These are phyloP conservation scores for Epichloe festucae DNA, from an alignment of 2,329 filamentous ascomycete genomes.

Conservation along the genomic window DNA sequence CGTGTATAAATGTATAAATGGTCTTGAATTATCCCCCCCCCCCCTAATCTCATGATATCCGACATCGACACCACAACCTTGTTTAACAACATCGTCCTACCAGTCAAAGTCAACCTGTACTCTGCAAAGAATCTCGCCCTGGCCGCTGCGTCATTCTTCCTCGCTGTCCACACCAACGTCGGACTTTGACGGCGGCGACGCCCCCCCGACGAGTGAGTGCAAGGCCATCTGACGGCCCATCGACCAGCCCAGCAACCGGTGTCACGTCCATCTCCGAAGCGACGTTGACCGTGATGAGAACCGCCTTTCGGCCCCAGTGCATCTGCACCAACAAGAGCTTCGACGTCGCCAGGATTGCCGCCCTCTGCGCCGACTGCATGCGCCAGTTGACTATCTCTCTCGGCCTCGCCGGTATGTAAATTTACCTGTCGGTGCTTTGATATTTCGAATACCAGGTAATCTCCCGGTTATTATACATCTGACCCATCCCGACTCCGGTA, in stretches of 20 bases:
- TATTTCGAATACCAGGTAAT: too few relatives aligned
- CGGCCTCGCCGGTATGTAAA: too few relatives aligned
- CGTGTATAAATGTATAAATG: neutral
- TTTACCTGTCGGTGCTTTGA: too few relatives aligned
- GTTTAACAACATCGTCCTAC: neutral
- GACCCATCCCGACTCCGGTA: too few relatives aligned
- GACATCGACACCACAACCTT: neutral
- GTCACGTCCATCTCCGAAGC: slow-evolving; percentile 20
- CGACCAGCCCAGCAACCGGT: slow-evolving; percentile 2
- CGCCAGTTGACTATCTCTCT: slow-evolving; percentile 8
- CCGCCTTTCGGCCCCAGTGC: too few relatives aligned
- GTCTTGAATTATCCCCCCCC: neutral
- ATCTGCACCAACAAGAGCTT: too few relatives aligned
- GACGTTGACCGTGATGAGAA: slow-evolving; percentile 12
- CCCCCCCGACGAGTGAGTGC: slow-evolving; percentile 19
- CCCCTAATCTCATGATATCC: neutral
- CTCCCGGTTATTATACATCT: too few relatives aligned
- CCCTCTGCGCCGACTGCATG: too few relatives aligned
- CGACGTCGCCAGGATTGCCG: too few relatives aligned
- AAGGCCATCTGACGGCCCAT: slow-evolving; percentile 24
- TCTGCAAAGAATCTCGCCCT: slow-evolving; percentile 15
- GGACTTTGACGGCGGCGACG: slow-evolving; percentile 13
- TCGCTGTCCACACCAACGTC: slow-evolving; percentile 20
- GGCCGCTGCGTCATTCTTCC: slow-evolving; percentile 16
- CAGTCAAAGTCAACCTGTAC: slow-evolving; percentile 14